phyloP scores from a whole-genome alignment of 306 rosid species.

The Quercus berberidifolia region DNA sequence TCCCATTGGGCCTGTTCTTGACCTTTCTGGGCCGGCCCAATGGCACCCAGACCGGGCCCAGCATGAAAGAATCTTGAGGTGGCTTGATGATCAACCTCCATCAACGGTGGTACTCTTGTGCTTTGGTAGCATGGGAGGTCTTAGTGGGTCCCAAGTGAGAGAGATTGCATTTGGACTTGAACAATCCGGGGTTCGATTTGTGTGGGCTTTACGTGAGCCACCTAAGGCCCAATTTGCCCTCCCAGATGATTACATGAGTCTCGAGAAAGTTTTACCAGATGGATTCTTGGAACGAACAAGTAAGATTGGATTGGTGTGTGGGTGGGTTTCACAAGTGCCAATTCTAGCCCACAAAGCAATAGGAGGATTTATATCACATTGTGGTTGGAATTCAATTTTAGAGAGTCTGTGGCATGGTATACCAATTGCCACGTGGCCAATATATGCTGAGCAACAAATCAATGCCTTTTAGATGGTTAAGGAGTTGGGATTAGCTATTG shows the following conservation, averaged over 20 bases:
- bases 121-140: conserved; percentile 47
- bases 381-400: conserved; percentile 66
- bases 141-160: conserved; percentile 13
- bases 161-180: conserved; percentile 41
- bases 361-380: conserved; percentile 63
- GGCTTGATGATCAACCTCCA: conserved; percentile 29
- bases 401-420: conserved; percentile 66
- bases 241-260: conserved; percentile 7
- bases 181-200: conserved; percentile 23
- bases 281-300: conserved; percentile 43
- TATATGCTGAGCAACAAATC: conserved; percentile 51
- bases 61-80: neutral
- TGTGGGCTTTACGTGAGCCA: conserved; percentile 48
- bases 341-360: conserved; percentile 38
- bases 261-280: conserved; percentile 8
- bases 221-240: conserved; percentile 27
- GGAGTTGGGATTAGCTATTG: conserved; percentile 56
- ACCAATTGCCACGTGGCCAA: conserved; percentile 63
- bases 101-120: conserved; percentile 33
- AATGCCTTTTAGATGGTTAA: conserved; percentile 63
- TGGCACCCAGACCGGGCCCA: conserved; percentile 23
- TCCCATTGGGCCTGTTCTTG: conserved; percentile 36
- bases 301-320: conserved; percentile 40
- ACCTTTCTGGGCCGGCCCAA: conserved; percentile 20
- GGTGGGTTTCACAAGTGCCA: conserved; percentile 51